Percentiles rank a stretch among this genome's conserved stretches.
These are phyloP conservation scores for Monosporascus sp. DNA, from an alignment of 2,329 filamentous ascomycete genomes.

Conservation along the genomic window DNA sequence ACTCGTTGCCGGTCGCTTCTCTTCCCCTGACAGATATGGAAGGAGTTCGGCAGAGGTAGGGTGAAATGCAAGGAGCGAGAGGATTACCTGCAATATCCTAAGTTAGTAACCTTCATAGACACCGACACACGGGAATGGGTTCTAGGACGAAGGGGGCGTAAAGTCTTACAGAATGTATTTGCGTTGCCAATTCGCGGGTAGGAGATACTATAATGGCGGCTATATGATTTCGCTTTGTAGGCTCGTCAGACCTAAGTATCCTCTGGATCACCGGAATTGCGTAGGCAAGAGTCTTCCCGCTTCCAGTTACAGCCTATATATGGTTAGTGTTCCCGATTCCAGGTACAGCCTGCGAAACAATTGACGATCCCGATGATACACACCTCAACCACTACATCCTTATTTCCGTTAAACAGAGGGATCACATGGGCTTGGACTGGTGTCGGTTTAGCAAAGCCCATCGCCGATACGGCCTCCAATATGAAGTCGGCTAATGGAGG, in stretches of 20 bases:
- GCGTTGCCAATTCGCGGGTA: conserved; percentile 83
- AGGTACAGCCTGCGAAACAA: no score
- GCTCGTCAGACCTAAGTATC: conserved; percentile 71
- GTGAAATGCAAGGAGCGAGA: conserved; percentile 75
- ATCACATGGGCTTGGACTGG: conserved; percentile 93
- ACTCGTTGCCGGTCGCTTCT: conserved; percentile 44
- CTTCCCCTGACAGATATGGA: conserved; percentile 46
- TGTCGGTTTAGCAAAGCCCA: conserved; percentile 84
- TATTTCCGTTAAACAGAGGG: conserved; percentile 58
- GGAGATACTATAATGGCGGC: conserved; percentile 89
- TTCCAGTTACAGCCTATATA: conserved; percentile 73
- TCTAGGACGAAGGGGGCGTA: conserved; percentile 60
- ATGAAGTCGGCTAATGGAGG: conserved; percentile 77
- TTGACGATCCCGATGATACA: conserved; percentile 1
- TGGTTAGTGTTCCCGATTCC: conserved; percentile 5
- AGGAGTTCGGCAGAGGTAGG: conserved; percentile 65
- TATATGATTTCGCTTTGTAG: conserved; percentile 83
- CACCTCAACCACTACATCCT: conserved; percentile 22
- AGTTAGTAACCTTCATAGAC: not conserved
- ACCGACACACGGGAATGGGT: no score
- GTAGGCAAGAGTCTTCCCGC: conserved; percentile 84
- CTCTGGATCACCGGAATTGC: conserved; percentile 79
- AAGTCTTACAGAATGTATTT: conserved; percentile 51
- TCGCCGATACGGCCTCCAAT: conserved; percentile 72
- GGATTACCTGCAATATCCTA: not conserved